Percentiles rank a stretch among this genome's conserved stretches.
Evolutionary conservation across 139 green algal species (phyloP).

Genomic region (Nannochloris sp.): DNA sequence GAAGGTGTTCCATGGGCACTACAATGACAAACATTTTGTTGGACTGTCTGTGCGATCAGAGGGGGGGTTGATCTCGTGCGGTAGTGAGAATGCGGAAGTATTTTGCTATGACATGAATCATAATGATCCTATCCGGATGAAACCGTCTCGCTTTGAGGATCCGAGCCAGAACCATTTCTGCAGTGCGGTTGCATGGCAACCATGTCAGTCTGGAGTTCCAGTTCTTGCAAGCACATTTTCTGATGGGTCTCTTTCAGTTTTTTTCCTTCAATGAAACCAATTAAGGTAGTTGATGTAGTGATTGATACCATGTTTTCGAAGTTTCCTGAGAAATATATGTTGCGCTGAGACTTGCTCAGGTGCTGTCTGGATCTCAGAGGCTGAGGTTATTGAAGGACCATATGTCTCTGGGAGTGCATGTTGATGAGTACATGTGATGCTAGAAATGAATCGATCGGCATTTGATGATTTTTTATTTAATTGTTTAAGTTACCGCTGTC

Average conservation of each 20-base stretch:
- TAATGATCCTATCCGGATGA: background rate
- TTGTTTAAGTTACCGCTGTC: no score
- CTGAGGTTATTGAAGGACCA: no score
- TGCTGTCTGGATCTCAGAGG: no score
- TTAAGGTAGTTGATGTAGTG: no score
- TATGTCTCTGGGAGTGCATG: no score
- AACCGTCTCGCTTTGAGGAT: background rate
- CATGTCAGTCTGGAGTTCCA: constrained; percentile 6
- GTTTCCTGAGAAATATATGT: no score
- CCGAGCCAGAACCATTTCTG: constrained; percentile 16
- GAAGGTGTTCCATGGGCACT: constrained; percentile 54
- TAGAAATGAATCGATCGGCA: no score
- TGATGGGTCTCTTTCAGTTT: constrained; percentile 9
- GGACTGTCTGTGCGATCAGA: constrained; percentile 57
- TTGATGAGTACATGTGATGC: no score
- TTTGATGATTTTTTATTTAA: no score
- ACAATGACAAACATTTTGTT: constrained; percentile 87
- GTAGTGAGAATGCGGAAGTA: constrained; percentile 46
- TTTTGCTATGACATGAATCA: constrained; percentile 28
- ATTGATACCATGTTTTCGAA: no score
- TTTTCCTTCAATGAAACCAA: background rate
- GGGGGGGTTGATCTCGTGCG: constrained; percentile 62
- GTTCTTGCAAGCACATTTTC: constrained; percentile 28
- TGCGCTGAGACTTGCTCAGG: no score
- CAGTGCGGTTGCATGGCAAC: constrained; percentile 34